These are phyloP conservation scores for Tieghemiomyces parasiticus DNA, from an alignment of 192 early-diverging fungal genomes.

Conservation along the genomic window DNA sequence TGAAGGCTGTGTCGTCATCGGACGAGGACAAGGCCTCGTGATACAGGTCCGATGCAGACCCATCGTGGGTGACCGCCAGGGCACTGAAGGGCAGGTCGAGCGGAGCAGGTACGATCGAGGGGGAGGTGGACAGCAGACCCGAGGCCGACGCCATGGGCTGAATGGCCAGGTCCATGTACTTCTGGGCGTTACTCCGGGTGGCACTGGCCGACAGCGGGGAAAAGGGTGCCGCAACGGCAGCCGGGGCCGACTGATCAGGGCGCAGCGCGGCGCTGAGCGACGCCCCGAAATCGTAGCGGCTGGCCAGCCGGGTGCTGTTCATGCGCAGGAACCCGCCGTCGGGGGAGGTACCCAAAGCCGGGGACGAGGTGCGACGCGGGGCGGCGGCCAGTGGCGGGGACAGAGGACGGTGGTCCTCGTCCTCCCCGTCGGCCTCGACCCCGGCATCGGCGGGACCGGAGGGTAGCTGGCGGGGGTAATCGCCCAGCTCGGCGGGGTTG, in stretches of 20 bases:
- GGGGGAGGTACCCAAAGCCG: not conserved
- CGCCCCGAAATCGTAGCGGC: slow-evolving; percentile 23
- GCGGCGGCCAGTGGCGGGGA: too few species aligned
- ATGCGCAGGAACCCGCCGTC: slow-evolving; percentile 9
- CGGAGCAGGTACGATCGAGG: not conserved
- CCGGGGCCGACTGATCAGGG: not conserved
- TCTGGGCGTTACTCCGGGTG: slow-evolving; percentile 9
- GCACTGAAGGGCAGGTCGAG: not conserved
- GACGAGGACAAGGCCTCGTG: not conserved
- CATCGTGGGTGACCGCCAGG: not conserved
- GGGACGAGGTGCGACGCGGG: not conserved
- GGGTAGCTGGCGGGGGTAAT: not conserved
- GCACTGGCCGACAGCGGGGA: slow-evolving; percentile 10
- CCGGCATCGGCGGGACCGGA: not conserved
- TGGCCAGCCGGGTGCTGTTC: slow-evolving; percentile 13
- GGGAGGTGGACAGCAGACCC: not conserved
- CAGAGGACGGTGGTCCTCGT: not conserved
- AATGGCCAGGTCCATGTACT: slow-evolving; percentile 10
- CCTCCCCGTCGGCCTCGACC: not conserved
- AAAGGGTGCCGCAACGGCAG: not conserved
- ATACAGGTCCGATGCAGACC: not conserved
- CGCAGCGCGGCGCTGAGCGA: slow-evolving; percentile 18
- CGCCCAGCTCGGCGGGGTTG: not conserved
- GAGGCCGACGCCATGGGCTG: not conserved
- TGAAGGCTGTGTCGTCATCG: not conserved